These are phyloP conservation scores for Ophiostoma ulmi DNA, from an alignment of 2,329 filamentous ascomycete genomes.

Conservation along the genomic window DNA sequence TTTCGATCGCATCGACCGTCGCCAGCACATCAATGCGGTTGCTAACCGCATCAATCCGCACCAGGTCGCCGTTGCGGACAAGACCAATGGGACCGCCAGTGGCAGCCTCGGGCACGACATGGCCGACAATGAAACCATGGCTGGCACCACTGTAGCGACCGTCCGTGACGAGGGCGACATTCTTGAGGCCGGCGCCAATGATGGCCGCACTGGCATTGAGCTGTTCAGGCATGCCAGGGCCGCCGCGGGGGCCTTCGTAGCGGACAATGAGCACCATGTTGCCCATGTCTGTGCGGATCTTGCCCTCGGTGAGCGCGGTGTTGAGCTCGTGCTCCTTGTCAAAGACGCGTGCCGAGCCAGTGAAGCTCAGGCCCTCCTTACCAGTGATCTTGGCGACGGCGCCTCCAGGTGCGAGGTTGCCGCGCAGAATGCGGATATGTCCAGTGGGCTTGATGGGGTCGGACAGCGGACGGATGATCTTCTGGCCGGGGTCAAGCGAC, in stretches of 20 bases:
- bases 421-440: conserved; percentile 81
- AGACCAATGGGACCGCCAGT: conserved; percentile 83
- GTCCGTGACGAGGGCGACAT: conserved; percentile 88
- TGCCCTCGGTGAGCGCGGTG: conserved; percentile 60
- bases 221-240: conserved; percentile 94
- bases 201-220: conserved; percentile 82
- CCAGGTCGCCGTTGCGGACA: conserved; percentile 70
- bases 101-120: conserved; percentile 86
- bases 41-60: conserved; percentile 79
- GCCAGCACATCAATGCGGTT: conserved; percentile 65
- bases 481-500: conserved; percentile 69
- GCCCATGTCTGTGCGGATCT: conserved; percentile 50
- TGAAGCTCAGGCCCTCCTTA: conserved; percentile 82
- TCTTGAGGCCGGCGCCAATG: conserved; percentile 83
- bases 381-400: conserved; percentile 95
- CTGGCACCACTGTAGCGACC: conserved; percentile 82
- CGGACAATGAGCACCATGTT: conserved; percentile 86
- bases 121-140: conserved; percentile 90
- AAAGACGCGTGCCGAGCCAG: conserved; percentile 75
- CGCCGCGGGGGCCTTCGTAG: conserved; percentile 90
- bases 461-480: conserved; percentile 72
- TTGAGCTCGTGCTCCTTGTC: conserved; percentile 79
- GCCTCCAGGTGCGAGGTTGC: conserved; percentile 82
- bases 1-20: conserved; percentile 40
- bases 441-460: conserved; percentile 73